Conservation (phyloP, 2,329 filamentous ascomycete genomes). For the Plenodomus lindquistii region DNA sequence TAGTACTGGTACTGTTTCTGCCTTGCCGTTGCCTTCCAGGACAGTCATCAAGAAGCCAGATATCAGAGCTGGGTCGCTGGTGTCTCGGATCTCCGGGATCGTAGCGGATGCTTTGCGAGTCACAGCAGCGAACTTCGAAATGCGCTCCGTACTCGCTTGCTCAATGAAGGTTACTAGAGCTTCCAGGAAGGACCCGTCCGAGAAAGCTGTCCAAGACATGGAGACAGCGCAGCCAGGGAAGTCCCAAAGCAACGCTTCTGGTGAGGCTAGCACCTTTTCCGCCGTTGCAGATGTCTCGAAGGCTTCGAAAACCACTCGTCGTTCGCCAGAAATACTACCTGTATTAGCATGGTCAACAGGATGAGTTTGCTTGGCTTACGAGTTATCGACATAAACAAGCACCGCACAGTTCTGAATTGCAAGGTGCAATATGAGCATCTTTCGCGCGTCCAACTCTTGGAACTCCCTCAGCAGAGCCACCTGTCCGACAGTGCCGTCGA, state of each 20-base stretch:
- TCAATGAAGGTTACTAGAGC: conserved; percentile 59
- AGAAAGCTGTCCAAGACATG: conserved; percentile 49
- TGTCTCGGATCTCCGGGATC: conserved; percentile 62
- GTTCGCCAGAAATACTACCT: conserved; percentile 9
- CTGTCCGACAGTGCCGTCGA: conserved; percentile 29
- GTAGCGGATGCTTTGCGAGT: conserved; percentile 56
- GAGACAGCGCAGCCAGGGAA: conserved; percentile 62
- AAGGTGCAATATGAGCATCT: conserved; percentile 51
- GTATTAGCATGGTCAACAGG: conserved; percentile 1
- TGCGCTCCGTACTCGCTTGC: conserved; percentile 57
- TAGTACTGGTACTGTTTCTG: conserved; percentile 45
- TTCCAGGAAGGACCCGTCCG: conserved; percentile 51
- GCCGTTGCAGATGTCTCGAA: conserved; percentile 64
- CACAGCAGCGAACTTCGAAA: conserved; percentile 58
- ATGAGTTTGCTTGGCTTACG: conserved; percentile 33
- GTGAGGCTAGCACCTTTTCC: conserved; percentile 56
- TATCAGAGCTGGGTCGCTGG: conserved; percentile 60
- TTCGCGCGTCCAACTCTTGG: conserved; percentile 5
- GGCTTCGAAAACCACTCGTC: conserved; percentile 56
- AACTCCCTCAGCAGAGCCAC: conserved; percentile 23
- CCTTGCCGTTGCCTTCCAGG: conserved; percentile 58
- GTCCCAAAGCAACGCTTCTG: conserved; percentile 59
- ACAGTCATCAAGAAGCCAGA: conserved; percentile 64
- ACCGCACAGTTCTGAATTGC: conserved; percentile 55
- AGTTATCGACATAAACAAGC: conserved; percentile 42